Conservation (phyloP, 352 stramenopile genomes). For the Thraustotheca clavata region DNA sequence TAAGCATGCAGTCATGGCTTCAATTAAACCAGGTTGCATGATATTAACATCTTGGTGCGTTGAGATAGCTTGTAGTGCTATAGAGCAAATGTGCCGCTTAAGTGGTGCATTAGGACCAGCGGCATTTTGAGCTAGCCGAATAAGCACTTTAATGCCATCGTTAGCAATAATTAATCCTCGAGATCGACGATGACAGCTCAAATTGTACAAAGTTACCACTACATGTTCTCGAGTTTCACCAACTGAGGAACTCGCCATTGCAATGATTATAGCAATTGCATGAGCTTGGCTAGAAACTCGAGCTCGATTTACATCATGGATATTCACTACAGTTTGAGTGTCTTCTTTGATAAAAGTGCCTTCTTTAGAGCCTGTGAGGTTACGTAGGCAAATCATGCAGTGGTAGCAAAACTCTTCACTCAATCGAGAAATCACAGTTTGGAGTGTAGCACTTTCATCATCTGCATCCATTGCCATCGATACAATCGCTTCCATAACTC, state of each 20-base stretch:
- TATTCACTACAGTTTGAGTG: not conserved
- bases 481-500: slow-evolving; percentile 46
- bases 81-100: slow-evolving; percentile 47
- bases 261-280: slow-evolving; percentile 48
- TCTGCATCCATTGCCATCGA: slow-evolving; percentile 28
- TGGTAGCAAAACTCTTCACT: slow-evolving; percentile 64
- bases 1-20: slow-evolving; percentile 39
- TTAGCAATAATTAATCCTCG: slow-evolving; percentile 62
- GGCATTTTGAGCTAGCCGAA: slow-evolving; percentile 39
- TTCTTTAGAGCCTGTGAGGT: slow-evolving; percentile 43
- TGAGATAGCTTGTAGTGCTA: slow-evolving; percentile 52
- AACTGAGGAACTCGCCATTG: slow-evolving; percentile 35
- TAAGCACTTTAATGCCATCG: slow-evolving; percentile 63
- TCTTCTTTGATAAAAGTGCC: not conserved
- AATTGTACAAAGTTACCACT: slow-evolving; percentile 55
- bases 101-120: slow-evolving; percentile 30
- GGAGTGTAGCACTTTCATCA: slow-evolving; percentile 27
- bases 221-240: slow-evolving; percentile 59
- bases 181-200: slow-evolving; percentile 42
- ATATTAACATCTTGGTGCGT: slow-evolving; percentile 49
- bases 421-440: slow-evolving; percentile 45
- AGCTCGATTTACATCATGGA: slow-evolving; percentile 43
- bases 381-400: slow-evolving; percentile 51
- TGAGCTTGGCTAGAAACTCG: slow-evolving; percentile 41
- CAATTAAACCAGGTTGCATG: slow-evolving; percentile 59